A percentile compares a stretch with the other conserved stretches of the same genome.
phyloP scores from a whole-genome alignment of 306 rosid genomes.

The Cyamopsis tetragonoloba region DNA sequence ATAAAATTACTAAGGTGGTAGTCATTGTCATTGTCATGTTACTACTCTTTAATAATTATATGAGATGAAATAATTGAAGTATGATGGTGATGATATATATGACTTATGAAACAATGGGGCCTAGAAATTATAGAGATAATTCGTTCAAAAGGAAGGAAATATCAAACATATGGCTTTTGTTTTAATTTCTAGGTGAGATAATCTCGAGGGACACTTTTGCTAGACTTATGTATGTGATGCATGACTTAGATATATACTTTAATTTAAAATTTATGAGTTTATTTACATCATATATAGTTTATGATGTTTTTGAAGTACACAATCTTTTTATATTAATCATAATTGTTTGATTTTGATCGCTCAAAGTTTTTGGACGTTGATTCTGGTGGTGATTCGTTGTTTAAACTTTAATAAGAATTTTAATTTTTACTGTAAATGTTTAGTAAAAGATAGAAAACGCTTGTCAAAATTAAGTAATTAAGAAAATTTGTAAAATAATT shows the following conservation, averaged over 20 bases:
- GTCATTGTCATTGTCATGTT: conserved; percentile 4
- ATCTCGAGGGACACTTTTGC: not conserved
- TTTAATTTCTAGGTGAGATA: not conserved
- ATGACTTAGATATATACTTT: too few species aligned
- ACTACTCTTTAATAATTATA: not conserved
- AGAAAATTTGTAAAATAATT: too few species aligned
- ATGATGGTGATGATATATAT: conserved; percentile 19
- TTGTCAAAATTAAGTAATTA: too few species aligned
- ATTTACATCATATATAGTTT: not conserved
- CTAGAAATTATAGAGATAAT: not conserved
- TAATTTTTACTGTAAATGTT: too few species aligned
- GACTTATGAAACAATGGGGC: not conserved
- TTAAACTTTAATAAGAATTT: too few species aligned
- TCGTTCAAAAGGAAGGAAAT: not conserved
- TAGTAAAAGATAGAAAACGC: too few species aligned
- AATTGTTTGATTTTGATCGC: too few species aligned
- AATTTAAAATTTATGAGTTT: not conserved
- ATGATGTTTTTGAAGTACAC: not conserved
- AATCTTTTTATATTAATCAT: too few species aligned
- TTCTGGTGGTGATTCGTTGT: too few species aligned
- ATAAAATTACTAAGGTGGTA: not conserved
- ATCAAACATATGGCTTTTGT: not conserved
- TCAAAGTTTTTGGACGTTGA: too few species aligned
- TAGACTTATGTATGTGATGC: not conserved
- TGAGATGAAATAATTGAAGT: not conserved